These are phyloP conservation scores for Discostella stelligeroides DNA, from an alignment of 108 stramenopile species.

Conservation along the genomic window DNA sequence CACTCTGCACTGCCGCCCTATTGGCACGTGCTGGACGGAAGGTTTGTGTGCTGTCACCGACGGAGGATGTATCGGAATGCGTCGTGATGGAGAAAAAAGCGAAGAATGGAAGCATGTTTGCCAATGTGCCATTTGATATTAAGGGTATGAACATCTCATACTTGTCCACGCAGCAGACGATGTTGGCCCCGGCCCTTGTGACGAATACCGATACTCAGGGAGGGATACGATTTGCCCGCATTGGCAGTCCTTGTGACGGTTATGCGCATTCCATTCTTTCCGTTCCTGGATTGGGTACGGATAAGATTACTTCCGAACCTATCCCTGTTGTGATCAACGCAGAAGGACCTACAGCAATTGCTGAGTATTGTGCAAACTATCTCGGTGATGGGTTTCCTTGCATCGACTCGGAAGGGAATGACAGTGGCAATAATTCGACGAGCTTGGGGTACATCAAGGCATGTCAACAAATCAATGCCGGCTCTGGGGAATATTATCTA, in stretches of 20 bases:
- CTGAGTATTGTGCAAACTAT: slow-evolving; percentile 66
- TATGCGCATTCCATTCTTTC: slow-evolving; percentile 81
- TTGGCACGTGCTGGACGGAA: slow-evolving; percentile 81
- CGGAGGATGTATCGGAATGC: slow-evolving; percentile 79
- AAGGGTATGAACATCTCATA: slow-evolving; percentile 55
- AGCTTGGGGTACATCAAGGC: slow-evolving; percentile 62
- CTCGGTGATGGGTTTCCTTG: slow-evolving; percentile 81
- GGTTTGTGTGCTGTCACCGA: slow-evolving; percentile 64
- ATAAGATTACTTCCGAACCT: slow-evolving; percentile 25
- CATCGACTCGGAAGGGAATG: slow-evolving; percentile 51
- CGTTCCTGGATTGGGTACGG: slow-evolving; percentile 80
- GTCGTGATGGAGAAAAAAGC: slow-evolving; percentile 33
- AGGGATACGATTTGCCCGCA: slow-evolving; percentile 81
- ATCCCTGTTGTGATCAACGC: slow-evolving; percentile 69
- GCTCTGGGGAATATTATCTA: slow-evolving; percentile 65
- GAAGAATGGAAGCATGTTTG: slow-evolving; percentile 26
- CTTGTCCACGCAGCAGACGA: slow-evolving; percentile 58
- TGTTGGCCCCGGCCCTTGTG: slow-evolving; percentile 78
- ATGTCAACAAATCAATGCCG: slow-evolving; percentile 65
- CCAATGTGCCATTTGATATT: slow-evolving; percentile 77
- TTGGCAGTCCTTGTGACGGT: slow-evolving; percentile 71
- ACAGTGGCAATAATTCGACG: slow-evolving; percentile 59
- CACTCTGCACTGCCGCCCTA: slow-evolving; percentile 76
- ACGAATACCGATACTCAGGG: slow-evolving; percentile 77
- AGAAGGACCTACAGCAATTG: slow-evolving; percentile 49